Evolutionary conservation across 768 basidiomycete genomes (phyloP).

Genomic region (Cubamyces lactineus): DNA sequence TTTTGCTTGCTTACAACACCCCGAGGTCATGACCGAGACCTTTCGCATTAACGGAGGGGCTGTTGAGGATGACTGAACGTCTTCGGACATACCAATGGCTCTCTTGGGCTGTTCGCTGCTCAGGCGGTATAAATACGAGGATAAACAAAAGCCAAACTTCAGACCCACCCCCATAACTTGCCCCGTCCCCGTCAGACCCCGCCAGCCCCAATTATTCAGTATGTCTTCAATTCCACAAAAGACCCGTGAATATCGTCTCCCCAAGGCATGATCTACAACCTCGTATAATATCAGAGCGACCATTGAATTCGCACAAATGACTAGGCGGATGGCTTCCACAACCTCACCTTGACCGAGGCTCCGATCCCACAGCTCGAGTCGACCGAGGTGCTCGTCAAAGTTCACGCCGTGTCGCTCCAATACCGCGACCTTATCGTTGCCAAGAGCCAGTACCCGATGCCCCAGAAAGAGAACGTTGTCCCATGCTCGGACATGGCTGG

Average conservation of each 20-base stretch:
- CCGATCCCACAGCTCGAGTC: conserved; percentile 41
- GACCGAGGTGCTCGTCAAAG: conserved; percentile 56
- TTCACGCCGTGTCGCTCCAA: conserved; percentile 58
- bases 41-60: no score
- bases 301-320: no score
- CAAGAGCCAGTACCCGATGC: conserved; percentile 41
- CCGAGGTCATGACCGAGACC: no score
- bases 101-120: no score
- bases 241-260: conserved; percentile 30
- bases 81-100: no score
- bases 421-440: conserved; percentile 57
- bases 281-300: neutral
- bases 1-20: no score
- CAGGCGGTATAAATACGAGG: no score
- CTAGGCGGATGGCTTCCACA: conserved; percentile 34
- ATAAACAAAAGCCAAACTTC: no score
- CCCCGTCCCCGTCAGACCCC: no score
- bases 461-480: conserved; percentile 37
- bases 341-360: conserved; percentile 34
- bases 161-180: no score
- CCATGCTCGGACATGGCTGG: conserved; percentile 57
- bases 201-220: neutral
- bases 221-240: conserved; percentile 26
- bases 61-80: no score
- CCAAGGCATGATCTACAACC: conserved; percentile 18